Evolutionary conservation across 306 rosid genomes (phyloP), one percentile per base, ranked within the genome.

Genomic region (Casuarina glauca): DNA sequence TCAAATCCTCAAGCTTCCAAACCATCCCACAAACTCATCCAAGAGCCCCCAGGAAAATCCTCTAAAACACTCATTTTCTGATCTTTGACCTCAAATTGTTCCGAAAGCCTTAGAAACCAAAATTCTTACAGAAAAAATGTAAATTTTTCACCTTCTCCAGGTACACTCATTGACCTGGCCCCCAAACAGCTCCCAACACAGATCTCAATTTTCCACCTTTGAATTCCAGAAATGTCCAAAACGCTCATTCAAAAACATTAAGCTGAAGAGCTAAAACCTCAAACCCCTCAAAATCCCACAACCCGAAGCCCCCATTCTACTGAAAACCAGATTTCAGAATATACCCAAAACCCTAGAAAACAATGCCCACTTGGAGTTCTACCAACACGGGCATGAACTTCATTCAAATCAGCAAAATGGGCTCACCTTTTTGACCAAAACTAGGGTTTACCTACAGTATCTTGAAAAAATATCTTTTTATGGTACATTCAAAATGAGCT

Each of bases 181-280:
- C 50, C 77, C 66, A 78, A 70, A 68, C 32, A 82, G 80, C 71
- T 69, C 77, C 68, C 63, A 73, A 20, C 76, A 78, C 86, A 86
- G 93, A 89, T 90, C 96, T 90, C 82, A 73, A 75, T 78, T 74
- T 81, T 85, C 70, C 54, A 60, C 82, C 73, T 71, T 72, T 49
- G 69, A 84, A 83, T 26, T 58, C 86, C 74, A 57, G 45, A 52
- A 76, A 73, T 54, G 67, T 78, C 69, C 62, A 5, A 19, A 57
- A 62, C 13, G 41, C 64, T 69, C 78, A 68, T 80, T 72, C 73
- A 74, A 77, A 84, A 81, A 69, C 77, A 73, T 63, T 76, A 67
- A 77, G 39, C 6, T 60, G 17, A 77, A 69, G 48, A 20, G 8
- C 32, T 36, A 43, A 19, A 77, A 43, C 46, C 51, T 76, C 77